These are phyloP conservation scores for Suillus decipiens DNA, from an alignment of 768 basidiomycete species.

Conservation along the genomic window DNA sequence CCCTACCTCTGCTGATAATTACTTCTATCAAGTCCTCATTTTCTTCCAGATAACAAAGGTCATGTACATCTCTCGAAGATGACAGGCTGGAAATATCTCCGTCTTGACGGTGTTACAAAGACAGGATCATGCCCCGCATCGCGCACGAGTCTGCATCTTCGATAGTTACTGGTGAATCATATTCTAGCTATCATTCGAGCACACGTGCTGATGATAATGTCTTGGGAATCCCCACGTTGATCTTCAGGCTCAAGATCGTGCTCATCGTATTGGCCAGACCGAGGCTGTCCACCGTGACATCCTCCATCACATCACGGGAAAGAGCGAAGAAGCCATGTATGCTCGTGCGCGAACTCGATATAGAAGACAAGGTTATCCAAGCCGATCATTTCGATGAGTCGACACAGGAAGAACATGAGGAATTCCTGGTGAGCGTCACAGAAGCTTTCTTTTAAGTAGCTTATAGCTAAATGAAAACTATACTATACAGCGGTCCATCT, in stretches of 20 bases:
- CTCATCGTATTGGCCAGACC: constrained; percentile 99
- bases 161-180: constrained; percentile 67
- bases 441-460: constrained; percentile 6
- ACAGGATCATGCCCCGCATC: too few relatives aligned
- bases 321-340: constrained; percentile 98
- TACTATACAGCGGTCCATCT: constrained; percentile 71
- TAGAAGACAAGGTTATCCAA: constrained; percentile 99
- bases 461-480: constrained; percentile 12
- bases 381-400: constrained; percentile 99
- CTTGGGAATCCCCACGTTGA: constrained; percentile 96
- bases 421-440: constrained; percentile 69
- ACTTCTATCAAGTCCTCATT: constrained; percentile 73
- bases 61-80: constrained; percentile 93
- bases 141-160: constrained; percentile 60
- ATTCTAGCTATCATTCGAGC: background rate
- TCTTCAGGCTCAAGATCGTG: constrained; percentile 98
- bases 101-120: constrained; percentile 95
- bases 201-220: constrained; percentile 8
- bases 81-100: constrained; percentile 83
- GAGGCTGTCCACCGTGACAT: constrained; percentile 98
- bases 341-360: constrained; percentile 95
- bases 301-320: constrained; percentile 94
- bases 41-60: constrained; percentile 99
- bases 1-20: constrained; percentile 7
- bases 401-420: constrained; percentile 96